Conservation (phyloP, 169 alveolate species). For the Eimeria maxima region DNA sequence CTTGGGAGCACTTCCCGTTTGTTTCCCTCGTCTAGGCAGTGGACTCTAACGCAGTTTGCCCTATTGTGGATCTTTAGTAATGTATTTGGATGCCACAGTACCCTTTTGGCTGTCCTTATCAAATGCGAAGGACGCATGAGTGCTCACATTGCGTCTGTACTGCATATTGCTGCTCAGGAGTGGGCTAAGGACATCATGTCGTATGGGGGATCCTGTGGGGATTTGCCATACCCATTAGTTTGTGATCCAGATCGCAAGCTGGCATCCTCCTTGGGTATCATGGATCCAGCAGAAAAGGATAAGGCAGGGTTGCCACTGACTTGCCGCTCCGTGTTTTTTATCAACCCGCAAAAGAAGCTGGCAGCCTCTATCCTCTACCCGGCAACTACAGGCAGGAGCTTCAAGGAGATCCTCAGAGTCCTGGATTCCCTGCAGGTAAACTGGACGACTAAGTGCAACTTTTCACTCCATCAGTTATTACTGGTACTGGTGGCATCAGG, state of each 20-base stretch:
- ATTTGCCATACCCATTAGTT: constrained; percentile 84
- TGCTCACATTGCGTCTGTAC: neutral
- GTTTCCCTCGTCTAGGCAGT: neutral
- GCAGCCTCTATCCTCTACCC: constrained; percentile 88
- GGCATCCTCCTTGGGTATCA: constrained; percentile 86
- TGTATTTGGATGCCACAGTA: neutral
- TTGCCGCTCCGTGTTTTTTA: constrained; percentile 87
- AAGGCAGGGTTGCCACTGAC: constrained; percentile 89
- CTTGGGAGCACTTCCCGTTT: neutral
- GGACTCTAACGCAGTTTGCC: neutral
- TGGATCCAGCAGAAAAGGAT: constrained; percentile 89
- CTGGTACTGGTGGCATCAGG: neutral
- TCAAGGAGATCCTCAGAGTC: constrained; percentile 88
- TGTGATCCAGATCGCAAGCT: constrained; percentile 86
- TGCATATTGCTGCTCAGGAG: constrained; percentile 37
- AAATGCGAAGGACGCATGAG: neutral
- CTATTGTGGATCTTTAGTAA: neutral
- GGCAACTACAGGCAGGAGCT: constrained; percentile 91
- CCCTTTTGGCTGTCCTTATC: neutral
- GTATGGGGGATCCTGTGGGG: constrained; percentile 66
- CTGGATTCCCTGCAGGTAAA: constrained; percentile 88
- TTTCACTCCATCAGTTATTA: neutral
- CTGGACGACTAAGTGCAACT: neutral
- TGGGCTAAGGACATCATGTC: constrained; percentile 81
- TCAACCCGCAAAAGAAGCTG: constrained; percentile 86